Evolutionary conservation across 1,139 yeast species (phyloP).

Genomic region (Yamadazyma epiphylla): DNA sequence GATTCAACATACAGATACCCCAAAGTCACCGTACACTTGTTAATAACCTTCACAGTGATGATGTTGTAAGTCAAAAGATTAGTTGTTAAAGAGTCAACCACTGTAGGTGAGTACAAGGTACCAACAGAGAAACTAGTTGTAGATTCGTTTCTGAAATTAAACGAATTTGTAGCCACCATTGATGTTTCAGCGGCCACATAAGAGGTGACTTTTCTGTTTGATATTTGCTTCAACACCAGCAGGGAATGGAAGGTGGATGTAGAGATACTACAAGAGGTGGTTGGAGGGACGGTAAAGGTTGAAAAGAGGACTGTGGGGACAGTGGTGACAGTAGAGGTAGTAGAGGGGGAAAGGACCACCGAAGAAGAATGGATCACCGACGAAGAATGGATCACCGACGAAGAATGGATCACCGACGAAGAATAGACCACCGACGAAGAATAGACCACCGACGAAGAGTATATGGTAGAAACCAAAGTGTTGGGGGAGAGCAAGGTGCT

Average conservation of each 20-base stretch:
- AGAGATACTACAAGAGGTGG: constrained; percentile 10
- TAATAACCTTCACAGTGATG: too few species aligned
- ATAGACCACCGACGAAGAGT: too few species aligned
- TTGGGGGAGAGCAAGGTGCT: too few species aligned
- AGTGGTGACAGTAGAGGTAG: constrained; percentile 4
- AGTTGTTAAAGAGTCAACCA: background rate
- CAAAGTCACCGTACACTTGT: too few species aligned
- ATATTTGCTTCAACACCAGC: constrained; percentile 1
- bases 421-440: too few species aligned
- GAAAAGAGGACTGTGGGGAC: constrained; percentile 2
- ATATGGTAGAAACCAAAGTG: too few species aligned
- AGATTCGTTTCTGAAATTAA: background rate
- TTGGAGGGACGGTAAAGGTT: constrained; percentile 8
- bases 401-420: too few species aligned
- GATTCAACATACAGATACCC: too few species aligned
- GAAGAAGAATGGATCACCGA: too few species aligned
- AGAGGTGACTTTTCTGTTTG: constrained; percentile 3
- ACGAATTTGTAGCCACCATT: background rate
- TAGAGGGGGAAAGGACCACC: too few species aligned
- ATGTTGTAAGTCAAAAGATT: background rate
- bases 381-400: too few species aligned
- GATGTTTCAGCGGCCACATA: constrained; percentile 1
- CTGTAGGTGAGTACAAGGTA: background rate
- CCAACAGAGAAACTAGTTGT: background rate
- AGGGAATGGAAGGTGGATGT: constrained; percentile 8